A percentile compares a stretch with the other conserved stretches of the same genome.
Conservation (phyloP, 371 early-diverging fungal genomes). For the Zychaea mexicana region DNA sequence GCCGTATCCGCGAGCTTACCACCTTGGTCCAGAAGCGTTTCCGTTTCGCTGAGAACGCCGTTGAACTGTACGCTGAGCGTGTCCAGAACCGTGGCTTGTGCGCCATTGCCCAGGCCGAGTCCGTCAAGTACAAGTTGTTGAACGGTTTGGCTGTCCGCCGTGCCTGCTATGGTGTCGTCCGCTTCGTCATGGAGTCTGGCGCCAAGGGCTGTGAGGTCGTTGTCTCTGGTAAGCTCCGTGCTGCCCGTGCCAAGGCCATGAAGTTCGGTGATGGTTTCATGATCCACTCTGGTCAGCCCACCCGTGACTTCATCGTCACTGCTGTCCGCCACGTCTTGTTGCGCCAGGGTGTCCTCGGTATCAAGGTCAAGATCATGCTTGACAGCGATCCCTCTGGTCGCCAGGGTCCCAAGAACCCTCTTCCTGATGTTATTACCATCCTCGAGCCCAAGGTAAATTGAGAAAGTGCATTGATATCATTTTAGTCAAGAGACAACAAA, state of each 20-base stretch:
- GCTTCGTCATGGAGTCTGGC: slow-evolving; percentile 98
- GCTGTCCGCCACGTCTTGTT: slow-evolving; percentile 98
- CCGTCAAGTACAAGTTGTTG: slow-evolving; percentile 97
- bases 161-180: slow-evolving; percentile 98
- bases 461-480: background rate
- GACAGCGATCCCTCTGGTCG: slow-evolving; percentile 96
- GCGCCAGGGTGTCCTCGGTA: slow-evolving; percentile 99
- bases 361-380: slow-evolving; percentile 99
- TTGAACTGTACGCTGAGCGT: slow-evolving; percentile 98
- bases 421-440: slow-evolving; percentile 97
- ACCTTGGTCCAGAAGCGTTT: slow-evolving; percentile 98
- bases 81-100: slow-evolving; percentile 98
- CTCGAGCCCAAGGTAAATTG: slow-evolving; percentile 78
- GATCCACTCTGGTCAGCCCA: slow-evolving; percentile 99
- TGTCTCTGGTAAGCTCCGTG: slow-evolving; percentile 99
- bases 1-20: slow-evolving; percentile 98
- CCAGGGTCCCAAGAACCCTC: slow-evolving; percentile 91
- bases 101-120: slow-evolving; percentile 99
- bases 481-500: too few relatives aligned
- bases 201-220: slow-evolving; percentile 99
- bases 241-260: slow-evolving; percentile 99
- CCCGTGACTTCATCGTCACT: slow-evolving; percentile 94
- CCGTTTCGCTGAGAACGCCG: slow-evolving; percentile 96
- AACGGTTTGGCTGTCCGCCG: slow-evolving; percentile 97
- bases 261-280: slow-evolving; percentile 99